Conservation (phyloP, 2,329 filamentous ascomycete genomes). For the Daldinia sp. region DNA sequence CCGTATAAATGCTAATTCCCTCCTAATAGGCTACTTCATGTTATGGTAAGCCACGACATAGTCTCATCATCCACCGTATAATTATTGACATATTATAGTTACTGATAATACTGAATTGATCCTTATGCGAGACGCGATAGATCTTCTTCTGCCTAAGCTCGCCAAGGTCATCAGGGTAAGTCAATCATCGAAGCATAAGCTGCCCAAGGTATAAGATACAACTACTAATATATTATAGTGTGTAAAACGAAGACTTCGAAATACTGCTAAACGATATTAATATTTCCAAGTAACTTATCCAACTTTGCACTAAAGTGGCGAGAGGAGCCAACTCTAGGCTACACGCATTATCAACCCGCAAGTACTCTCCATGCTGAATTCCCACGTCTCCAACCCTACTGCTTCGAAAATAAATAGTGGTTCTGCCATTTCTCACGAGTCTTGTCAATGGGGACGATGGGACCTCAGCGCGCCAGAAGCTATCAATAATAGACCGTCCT, state of each 20-base stretch:
- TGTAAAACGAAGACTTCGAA: background rate
- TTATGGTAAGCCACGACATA: conserved; percentile 16
- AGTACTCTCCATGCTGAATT: background rate
- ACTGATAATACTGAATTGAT: conserved; percentile 71
- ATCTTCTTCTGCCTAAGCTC: conserved; percentile 81
- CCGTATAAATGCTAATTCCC: conserved; percentile 18
- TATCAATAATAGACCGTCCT: background rate
- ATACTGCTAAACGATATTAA: conserved; percentile 4
- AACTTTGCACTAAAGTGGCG: conserved; percentile 76
- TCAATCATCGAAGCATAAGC: background rate
- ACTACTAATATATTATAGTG: conserved; percentile 27
- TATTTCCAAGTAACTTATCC: conserved; percentile 69
- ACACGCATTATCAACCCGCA: conserved; percentile 65
- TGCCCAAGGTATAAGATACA: background rate
- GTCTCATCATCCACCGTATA: background rate
- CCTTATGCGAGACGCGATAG: conserved; percentile 78
- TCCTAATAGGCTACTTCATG: conserved; percentile 60
- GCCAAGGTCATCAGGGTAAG: conserved; percentile 73
- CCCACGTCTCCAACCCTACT: background rate
- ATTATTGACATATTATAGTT: conserved; percentile 22
- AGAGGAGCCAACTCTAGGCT: conserved; percentile 75
- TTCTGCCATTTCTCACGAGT: background rate
- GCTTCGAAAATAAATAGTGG: background rate
- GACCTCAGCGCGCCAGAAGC: background rate
- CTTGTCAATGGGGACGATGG: background rate